These are phyloP conservation scores for Phytophthora nicotianae DNA, from an alignment of 352 stramenopile genomes.

Conservation along the genomic window DNA sequence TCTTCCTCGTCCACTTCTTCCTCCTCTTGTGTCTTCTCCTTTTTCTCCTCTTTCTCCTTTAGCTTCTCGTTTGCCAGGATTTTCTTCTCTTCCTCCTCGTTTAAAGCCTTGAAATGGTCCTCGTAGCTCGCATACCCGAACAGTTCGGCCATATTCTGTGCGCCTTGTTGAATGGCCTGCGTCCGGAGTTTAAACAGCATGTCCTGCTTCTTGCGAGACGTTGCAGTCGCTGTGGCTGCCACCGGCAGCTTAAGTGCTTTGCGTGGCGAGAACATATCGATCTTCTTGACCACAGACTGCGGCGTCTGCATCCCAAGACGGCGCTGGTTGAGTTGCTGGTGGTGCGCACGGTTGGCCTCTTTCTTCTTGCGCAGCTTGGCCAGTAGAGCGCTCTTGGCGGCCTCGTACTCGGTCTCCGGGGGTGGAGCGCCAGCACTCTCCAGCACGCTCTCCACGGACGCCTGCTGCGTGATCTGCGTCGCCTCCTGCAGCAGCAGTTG, in stretches of 20 bases:
- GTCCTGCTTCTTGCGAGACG: constrained; percentile 65
- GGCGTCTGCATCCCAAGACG: constrained; percentile 37
- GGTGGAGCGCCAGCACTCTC: constrained; percentile 25
- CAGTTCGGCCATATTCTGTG: constrained; percentile 69
- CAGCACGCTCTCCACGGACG: constrained; percentile 36
- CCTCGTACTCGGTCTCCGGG: constrained; percentile 53
- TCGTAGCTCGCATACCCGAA: constrained; percentile 81
- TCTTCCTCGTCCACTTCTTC: constrained; percentile 18
- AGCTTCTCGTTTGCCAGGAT: constrained; percentile 57
- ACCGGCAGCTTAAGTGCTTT: constrained; percentile 64
- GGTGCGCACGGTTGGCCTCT: constrained; percentile 51
- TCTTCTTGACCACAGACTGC: not conserved
- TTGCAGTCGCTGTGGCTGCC: constrained; percentile 35
- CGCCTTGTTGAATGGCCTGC: constrained; percentile 70
- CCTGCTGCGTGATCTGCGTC: constrained; percentile 55
- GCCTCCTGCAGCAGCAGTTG: constrained; percentile 81
- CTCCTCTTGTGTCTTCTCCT: constrained; percentile 2
- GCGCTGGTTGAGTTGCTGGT: constrained; percentile 51
- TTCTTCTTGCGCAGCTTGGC: constrained; percentile 75
- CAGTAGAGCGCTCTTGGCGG: constrained; percentile 58
- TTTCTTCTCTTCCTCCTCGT: constrained; percentile 67
- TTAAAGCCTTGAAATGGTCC: constrained; percentile 70
- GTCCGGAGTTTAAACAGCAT: constrained; percentile 55
- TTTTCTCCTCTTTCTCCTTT: constrained; percentile 31
- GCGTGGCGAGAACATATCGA: constrained; percentile 34